These are phyloP conservation scores for Yarrowia sp. DNA, from an alignment of 805 yeast genomes.

Conservation along the genomic window DNA sequence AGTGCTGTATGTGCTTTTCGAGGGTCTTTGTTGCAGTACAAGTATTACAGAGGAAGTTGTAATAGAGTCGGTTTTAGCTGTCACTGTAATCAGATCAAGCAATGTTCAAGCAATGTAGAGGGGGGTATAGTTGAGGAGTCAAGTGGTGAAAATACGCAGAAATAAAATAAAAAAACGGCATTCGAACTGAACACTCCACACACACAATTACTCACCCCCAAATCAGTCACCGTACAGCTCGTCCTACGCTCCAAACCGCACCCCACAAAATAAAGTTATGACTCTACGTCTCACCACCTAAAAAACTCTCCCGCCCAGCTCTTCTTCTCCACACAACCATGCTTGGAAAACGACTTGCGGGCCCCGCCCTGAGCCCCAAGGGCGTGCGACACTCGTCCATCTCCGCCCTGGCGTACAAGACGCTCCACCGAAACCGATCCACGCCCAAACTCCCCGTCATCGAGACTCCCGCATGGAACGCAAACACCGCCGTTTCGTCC, in stretches of 20 bases:
- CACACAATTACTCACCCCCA: not conserved
- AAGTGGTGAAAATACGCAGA: too few species aligned
- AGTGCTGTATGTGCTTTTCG: too few species aligned
- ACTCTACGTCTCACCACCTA: not conserved
- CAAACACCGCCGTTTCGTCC: constrained; percentile 94
- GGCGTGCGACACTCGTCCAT: constrained; percentile 52
- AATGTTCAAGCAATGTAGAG: too few species aligned
- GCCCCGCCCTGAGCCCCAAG: not conserved
- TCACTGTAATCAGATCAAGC: too few species aligned
- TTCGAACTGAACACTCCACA: too few species aligned
- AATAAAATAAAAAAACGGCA: too few species aligned
- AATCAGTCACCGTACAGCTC: too few species aligned
- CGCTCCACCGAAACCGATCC: constrained; percentile 77
- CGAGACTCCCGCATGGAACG: constrained; percentile 92
- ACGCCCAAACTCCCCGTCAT: constrained; percentile 91
- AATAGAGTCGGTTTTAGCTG: too few species aligned
- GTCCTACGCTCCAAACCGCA: too few species aligned
- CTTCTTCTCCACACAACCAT: not conserved
- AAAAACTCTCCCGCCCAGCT: not conserved
- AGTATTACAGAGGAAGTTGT: too few species aligned
- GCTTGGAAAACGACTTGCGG: constrained; percentile 9
- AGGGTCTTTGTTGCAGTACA: too few species aligned
- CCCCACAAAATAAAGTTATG: constrained; percentile 1
- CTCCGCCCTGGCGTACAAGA: constrained; percentile 91
- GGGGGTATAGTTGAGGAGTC: too few species aligned